Conservation (phyloP, 2,329 filamentous ascomycete species). For the Fusarium proliferatum region DNA sequence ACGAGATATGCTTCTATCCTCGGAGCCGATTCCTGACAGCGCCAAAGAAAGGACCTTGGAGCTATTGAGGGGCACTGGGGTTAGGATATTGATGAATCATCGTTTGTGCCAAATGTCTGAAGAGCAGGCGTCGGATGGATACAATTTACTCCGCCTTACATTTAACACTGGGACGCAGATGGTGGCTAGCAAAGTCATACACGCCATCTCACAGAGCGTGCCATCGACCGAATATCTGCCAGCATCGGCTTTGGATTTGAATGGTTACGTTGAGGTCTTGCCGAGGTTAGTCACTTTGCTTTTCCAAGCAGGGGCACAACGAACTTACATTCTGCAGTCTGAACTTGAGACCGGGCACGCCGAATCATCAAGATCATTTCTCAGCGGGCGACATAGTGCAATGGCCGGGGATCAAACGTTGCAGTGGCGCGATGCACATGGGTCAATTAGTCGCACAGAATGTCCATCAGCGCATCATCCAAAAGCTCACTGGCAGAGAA, state of each 20-base stretch:
- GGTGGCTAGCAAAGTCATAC: background rate
- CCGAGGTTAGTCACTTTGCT: background rate
- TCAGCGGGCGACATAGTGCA: background rate
- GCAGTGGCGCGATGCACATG: background rate
- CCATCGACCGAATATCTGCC: background rate
- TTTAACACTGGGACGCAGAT: background rate
- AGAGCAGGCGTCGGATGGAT: background rate
- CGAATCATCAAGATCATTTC: background rate
- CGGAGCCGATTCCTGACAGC: background rate
- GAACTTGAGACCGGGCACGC: background rate
- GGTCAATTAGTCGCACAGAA: background rate
- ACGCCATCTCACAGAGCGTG: background rate
- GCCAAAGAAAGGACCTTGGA: background rate
- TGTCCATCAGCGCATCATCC: background rate
- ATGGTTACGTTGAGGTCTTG: background rate
- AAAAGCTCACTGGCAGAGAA: background rate
- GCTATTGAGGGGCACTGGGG: background rate
- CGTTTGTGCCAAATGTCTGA: background rate
- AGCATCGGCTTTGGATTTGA: background rate
- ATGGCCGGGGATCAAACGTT: background rate
- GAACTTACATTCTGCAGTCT: background rate
- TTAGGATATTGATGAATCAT: slow-evolving; percentile 1
- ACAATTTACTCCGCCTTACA: background rate
- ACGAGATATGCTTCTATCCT: background rate
- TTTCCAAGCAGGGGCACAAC: background rate